Evolutionary conservation across 208 protist genomes (phyloP).

Genomic region (Entamoeba histolytica): DNA sequence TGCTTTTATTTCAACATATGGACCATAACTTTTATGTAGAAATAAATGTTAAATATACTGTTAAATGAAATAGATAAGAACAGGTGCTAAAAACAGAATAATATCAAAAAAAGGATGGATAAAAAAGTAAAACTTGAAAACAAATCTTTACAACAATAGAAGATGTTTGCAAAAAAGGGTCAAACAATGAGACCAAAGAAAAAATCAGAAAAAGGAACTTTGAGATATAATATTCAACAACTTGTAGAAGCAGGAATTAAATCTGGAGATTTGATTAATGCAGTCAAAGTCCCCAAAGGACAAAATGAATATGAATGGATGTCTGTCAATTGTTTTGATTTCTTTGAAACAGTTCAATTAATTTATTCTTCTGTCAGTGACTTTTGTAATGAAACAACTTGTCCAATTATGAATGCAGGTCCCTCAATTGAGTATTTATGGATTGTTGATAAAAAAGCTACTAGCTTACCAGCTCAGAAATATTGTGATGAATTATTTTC

Average conservation of each 20-base stretch:
- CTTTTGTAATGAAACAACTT: conserved; percentile 63
- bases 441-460: conserved; percentile 67
- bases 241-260: conserved; percentile 8
- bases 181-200: neutral
- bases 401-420: neutral
- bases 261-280: conserved; percentile 13
- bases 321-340: conserved; percentile 56
- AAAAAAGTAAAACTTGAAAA: no score
- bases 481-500: conserved; percentile 85
- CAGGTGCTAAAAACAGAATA: no score
- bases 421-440: conserved; percentile 5
- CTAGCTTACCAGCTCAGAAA: conserved; percentile 68
- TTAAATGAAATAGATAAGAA: no score
- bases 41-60: no score
- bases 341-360: conserved; percentile 95
- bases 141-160: no score
- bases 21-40: no score
- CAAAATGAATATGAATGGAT: conserved; percentile 26
- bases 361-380: conserved; percentile 89
- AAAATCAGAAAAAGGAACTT: neutral
- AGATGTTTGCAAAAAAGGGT: neutral
- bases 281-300: conserved; percentile 21
- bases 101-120: no score
- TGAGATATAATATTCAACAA: neutral
- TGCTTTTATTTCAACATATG: no score